Base-by-base conservation (phyloP, 202 grass and related monocot genomes). In the Elaeis oleifera region DNA sequence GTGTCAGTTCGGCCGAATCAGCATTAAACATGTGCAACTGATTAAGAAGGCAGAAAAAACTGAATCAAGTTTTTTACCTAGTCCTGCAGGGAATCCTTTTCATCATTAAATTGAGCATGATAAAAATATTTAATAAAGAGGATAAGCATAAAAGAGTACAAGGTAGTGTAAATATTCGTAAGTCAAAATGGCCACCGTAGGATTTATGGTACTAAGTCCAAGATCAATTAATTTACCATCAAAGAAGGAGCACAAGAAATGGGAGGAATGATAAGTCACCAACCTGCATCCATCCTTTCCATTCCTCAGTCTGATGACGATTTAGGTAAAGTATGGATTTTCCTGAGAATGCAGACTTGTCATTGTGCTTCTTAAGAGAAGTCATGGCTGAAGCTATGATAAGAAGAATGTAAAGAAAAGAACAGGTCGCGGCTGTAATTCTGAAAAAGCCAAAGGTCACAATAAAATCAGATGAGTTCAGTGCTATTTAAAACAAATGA, bases 231-330 rank as follows among this genome's bases (percentile, higher is more conserved):
- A 7, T 36, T 36, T 36, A 36, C 32, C 7, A 36, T 36, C 31
- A 68, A 53, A 28, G 3, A 39, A 39, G 18, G 6, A 68, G 52
- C 49, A 29, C 16, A 54, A 56, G 14, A 56, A 56, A 11, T 44
- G 36, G 36, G 36, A 44, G 36, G 36, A 44, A 8, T 21, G 27
- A 68, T 56, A 59, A 68, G 77, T 50, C 17, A 84, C 78, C 53
- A 65, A 99, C 94, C 94, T 99, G 94, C 94, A 99, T 99, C 88
- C 85, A 99, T 17, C 94, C 94, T 88, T 59, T 99, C 94, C 94
- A 99, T 87, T 99, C 94, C 54, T 99, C 94, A 54, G 94, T 99
- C 74, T 99, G 94, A 63, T 99, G 85, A n/a, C 94, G 82, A 66
- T 99, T 99, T 65, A 99, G 82, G 72, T 87, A 99, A 20, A 94